Base-by-base conservation (phyloP, 345 rosid species). In the Euphorbia tirucalli region DNA sequence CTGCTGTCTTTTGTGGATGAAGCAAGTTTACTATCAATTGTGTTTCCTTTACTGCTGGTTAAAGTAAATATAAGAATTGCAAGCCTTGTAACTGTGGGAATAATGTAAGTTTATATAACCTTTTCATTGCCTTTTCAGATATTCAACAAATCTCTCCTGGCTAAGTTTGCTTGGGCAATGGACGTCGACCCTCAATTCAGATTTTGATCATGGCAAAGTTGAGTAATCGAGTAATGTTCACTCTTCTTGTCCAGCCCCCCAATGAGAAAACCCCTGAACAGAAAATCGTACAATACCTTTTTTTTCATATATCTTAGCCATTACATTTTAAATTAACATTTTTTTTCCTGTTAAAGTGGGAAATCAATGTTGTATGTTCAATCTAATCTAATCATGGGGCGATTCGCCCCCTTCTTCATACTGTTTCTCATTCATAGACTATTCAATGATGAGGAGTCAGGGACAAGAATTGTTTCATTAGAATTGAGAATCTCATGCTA, bases 161-260 rank as follows among this genome's bases (percentile, higher is more conserved):
- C 89, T 30, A 95, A 95, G 76, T 90, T 92, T 68, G 82, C 96
- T 0, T 92, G 98, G 99, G 93, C 99, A 13, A 92, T 95, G 99
- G 97, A 95, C 41, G 99, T 84, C 16, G 97, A 92, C 61, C 97
- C 97, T 0, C 87, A 79, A 48, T 95, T 88, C 89, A 90, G 96
- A 88, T 95, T 95, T 90, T 90, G 85, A 81, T 74, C 21, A 22
- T 16, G n/a, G 68, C 22, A 63, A 48, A 19, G 43, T 24, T 11
- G 54, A 41, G 65, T 22, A 62, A 41, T 19, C 14, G 39, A 19
- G 65, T 35, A 37, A 5, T 16, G 3, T 27, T 55, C 16, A n/a
- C 52, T 27, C 62, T 46, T 11, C 30, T 31, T 15, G n/a, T 28
- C 52, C 15, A 39, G 19, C 6, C 4, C 18, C 31, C 35, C 4